These are phyloP conservation scores for Serendipita indica DNA, from an alignment of 768 basidiomycete genomes.

Conservation along the genomic window DNA sequence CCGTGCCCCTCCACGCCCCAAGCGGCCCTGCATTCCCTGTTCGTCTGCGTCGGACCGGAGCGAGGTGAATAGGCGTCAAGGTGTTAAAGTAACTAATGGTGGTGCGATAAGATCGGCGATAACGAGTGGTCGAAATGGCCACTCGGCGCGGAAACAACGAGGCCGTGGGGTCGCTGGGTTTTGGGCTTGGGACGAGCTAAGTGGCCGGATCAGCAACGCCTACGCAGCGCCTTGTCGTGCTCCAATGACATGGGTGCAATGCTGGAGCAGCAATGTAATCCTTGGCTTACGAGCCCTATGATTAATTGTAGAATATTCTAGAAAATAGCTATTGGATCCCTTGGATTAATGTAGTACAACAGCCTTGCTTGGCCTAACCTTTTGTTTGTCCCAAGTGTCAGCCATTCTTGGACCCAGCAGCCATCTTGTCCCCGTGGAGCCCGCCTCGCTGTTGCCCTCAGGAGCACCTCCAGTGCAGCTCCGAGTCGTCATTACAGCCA, in stretches of 20 bases:
- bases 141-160: slow-evolving; percentile 4
- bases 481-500: neutral
- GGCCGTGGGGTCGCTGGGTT: too few species aligned
- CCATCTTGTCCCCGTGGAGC: too few species aligned
- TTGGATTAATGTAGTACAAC: neutral
- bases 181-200: too few species aligned
- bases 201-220: neutral
- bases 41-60: too few species aligned
- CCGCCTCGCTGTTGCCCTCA: neutral
- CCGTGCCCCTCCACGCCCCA: too few species aligned
- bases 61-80: too few species aligned
- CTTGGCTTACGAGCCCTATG: neutral
- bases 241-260: neutral
- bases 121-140: too few species aligned
- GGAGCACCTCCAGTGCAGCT: neutral
- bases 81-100: too few species aligned
- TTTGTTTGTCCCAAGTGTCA: neutral
- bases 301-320: neutral
- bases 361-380: neutral
- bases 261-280: neutral
- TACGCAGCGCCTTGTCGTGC: neutral
- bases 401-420: neutral
- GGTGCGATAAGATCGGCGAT: too few species aligned
- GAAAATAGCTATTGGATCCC: neutral
- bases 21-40: too few species aligned